Conservation (phyloP, 768 basidiomycete species). For the Podaxis rugospora region DNA sequence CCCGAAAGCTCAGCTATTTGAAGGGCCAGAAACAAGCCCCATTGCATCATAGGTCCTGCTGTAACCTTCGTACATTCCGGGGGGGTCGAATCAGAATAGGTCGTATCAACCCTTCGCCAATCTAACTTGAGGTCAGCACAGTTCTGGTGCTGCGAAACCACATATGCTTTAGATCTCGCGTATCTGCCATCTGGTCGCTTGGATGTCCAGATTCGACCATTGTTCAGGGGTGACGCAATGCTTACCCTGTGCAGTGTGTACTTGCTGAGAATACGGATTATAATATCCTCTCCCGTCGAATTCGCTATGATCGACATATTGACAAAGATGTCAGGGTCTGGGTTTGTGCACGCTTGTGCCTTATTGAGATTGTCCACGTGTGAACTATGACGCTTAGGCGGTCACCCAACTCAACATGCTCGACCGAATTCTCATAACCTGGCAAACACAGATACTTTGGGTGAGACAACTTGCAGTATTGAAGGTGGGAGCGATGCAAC, state of each 20-base stretch:
- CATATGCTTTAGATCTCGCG: constrained; percentile 13
- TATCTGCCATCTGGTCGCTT: constrained; percentile 7
- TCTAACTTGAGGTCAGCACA: constrained; percentile 1
- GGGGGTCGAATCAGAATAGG: constrained; percentile 6
- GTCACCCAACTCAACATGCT: background rate
- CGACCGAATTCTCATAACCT: background rate
- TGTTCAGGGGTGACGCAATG: constrained; percentile 11
- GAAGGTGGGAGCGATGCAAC: background rate
- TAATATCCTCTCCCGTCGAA: constrained; percentile 1
- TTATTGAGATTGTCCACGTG: background rate
- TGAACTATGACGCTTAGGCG: background rate
- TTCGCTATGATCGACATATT: constrained; percentile 7
- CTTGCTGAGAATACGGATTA: constrained; percentile 6
- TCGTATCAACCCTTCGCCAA: constrained; percentile 7
- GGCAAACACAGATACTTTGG: background rate
- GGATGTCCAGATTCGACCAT: constrained; percentile 7
- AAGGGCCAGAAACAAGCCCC: background rate
- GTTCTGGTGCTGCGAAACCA: background rate
- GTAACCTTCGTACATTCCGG: constrained; percentile 12
- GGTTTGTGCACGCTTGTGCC: background rate
- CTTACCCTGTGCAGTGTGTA: constrained; percentile 11
- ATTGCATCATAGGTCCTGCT: constrained; percentile 9
- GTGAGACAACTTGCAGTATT: background rate
- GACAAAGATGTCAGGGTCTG: background rate
- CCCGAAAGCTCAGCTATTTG: constrained; percentile 9